Percentiles rank a stretch among this genome's conserved stretches.
Evolutionary conservation across 2,329 filamentous ascomycete genomes (phyloP).

Genomic region (Fusarium chlamydosporum): DNA sequence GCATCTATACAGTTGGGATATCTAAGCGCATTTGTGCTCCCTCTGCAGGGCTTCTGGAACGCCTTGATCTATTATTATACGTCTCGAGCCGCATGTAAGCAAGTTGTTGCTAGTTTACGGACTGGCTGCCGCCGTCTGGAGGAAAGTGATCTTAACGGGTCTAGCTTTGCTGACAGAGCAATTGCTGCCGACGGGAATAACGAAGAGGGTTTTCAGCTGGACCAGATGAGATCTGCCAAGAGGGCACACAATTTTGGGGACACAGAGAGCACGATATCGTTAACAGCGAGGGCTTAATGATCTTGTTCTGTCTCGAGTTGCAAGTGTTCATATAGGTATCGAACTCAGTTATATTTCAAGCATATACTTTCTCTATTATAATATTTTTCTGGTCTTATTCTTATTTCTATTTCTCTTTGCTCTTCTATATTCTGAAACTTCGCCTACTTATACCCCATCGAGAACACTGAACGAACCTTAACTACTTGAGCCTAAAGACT

Average conservation of each 20-base stretch:
- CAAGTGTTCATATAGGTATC: neutral
- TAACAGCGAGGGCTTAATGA: neutral
- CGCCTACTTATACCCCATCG: no score
- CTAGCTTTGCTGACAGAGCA: conserved; percentile 9
- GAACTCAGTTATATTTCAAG: neutral
- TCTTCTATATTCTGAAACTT: no score
- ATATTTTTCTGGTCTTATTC: no score
- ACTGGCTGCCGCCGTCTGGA: conserved; percentile 10
- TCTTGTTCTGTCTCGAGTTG: neutral
- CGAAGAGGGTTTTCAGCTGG: neutral
- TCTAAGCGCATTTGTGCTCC: conserved; percentile 6
- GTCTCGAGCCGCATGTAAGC: conserved; percentile 15
- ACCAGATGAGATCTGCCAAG: neutral
- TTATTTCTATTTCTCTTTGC: no score
- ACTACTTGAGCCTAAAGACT: no score
- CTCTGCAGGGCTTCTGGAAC: conserved; percentile 23
- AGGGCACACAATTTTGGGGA: neutral
- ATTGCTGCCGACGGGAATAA: neutral
- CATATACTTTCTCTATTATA: neutral
- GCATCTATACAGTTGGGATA: conserved; percentile 9
- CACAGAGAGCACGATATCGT: conserved; percentile 3
- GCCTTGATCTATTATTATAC: conserved; percentile 28
- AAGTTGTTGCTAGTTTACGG: conserved; percentile 4
- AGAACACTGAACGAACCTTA: no score
- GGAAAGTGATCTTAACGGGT: conserved; percentile 17